Base-by-base conservation (phyloP, 768 basidiomycete genomes). In the Sporobolomyces phaffii region DNA sequence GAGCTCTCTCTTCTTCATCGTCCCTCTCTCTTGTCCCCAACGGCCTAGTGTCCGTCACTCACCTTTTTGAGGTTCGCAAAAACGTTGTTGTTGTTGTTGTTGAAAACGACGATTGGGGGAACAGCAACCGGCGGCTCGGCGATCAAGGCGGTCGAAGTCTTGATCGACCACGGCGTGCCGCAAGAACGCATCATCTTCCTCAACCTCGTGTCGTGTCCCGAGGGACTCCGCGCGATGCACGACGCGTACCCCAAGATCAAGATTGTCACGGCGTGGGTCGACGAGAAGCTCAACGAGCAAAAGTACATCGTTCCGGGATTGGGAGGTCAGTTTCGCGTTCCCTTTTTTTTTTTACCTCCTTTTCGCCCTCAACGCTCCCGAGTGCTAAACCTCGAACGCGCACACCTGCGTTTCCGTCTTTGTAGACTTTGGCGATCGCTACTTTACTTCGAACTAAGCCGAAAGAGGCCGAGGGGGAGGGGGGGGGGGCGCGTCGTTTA, bases 41-140 rank as follows among this genome's bases (percentile, higher is more conserved):
- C n/a, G n/a, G n/a, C n/a, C n/a, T n/a, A n/a, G n/a, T n/a, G n/a
- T n/a, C n/a, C n/a, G n/a, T n/a, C n/a, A n/a, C n/a, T n/a, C n/a
- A n/a, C n/a, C n/a, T n/a, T n/a, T n/a, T n/a, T n/a, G n/a, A n/a
- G n/a, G n/a, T n/a, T n/a, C n/a, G n/a, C n/a, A n/a, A n/a, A n/a
- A n/a, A n/a, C n/a, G n/a, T n/a, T n/a, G n/a, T n/a, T n/a, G n/a
- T n/a, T n/a, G n/a, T n/a, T n/a, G n/a, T n/a, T n/a, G n/a, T n/a
- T n/a, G n/a, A n/a, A n/a, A n/a, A n/a, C n/a, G n/a, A n/a, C n/a
- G n/a, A 28, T 7, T 26, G 11, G 48, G 24, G 26, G 10, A 20
- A 10, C 68, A 84, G 94, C 94, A 0, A 98, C 94, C 1, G 96
- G 96, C 29, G 96, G 96, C 49, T 97, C 93, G 7, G 94, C 93